A percentile compares a stretch with the other conserved stretches of the same genome.
phyloP scores from a whole-genome alignment of 176 grass and related monocot genomes.

The Urochloa ruziziensis region DNA sequence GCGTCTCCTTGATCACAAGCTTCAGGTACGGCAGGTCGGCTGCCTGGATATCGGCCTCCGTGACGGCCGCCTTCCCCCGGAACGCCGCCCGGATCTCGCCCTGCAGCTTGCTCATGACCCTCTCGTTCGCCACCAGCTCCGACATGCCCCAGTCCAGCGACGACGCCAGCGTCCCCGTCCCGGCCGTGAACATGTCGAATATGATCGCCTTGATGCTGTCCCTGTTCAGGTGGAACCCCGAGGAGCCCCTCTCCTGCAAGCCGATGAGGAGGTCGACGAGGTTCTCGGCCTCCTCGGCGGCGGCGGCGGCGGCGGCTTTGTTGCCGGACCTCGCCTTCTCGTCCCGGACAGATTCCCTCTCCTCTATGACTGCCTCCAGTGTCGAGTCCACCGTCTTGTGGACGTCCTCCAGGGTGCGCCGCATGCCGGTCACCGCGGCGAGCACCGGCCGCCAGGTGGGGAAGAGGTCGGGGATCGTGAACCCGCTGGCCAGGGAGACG shows the following conservation, averaged over 20 bases:
- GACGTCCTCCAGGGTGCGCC: background rate
- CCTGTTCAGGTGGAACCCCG: background rate
- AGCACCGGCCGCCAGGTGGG: background rate
- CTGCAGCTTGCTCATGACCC: slow-evolving; percentile 35
- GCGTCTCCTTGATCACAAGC: slow-evolving; percentile 42
- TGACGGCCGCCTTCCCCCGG: background rate
- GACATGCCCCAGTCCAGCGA: slow-evolving; percentile 49
- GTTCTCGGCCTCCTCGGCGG: background rate
- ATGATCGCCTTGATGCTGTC: slow-evolving; percentile 38
- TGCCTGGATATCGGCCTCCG: background rate
- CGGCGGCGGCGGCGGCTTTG: background rate
- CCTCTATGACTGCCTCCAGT: background rate
- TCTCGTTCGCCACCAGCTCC: slow-evolving; percentile 36
- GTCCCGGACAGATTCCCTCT: background rate
- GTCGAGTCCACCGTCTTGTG: slow-evolving; percentile 5
- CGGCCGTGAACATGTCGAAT: slow-evolving; percentile 37
- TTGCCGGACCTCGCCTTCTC: background rate
- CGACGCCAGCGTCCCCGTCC: slow-evolving; percentile 16
- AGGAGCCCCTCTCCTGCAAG: slow-evolving; percentile 5
- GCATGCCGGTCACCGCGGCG: slow-evolving; percentile 3
- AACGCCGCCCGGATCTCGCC: slow-evolving; percentile 21
- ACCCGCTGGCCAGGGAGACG: background rate
- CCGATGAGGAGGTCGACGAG: slow-evolving; percentile 37
- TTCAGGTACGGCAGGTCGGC: slow-evolving; percentile 32
- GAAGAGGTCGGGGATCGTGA: slow-evolving; percentile 25